Evolutionary conservation across 2,329 filamentous ascomycete genomes (phyloP).

Genomic region (Trichoderma simmonsii): DNA sequence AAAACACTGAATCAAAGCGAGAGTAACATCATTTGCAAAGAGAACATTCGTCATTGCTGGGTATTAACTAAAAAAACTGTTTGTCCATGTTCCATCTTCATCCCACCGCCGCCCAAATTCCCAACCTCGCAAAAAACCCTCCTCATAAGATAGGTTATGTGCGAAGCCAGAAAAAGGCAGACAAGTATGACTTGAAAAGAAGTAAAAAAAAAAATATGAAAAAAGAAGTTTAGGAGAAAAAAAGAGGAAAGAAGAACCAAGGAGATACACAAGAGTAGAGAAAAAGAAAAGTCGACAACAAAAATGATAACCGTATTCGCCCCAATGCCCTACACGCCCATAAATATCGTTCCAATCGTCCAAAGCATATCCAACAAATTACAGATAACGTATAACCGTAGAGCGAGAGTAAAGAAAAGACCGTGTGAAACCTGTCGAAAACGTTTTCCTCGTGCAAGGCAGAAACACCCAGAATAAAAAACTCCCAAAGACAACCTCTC

Average conservation of each 20-base stretch:
- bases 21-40: background rate
- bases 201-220: background rate
- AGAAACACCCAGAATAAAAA: background rate
- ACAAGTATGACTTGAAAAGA: background rate
- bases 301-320: background rate
- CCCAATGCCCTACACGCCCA: constrained; percentile 5
- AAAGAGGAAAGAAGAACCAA: background rate
- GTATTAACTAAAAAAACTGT: background rate
- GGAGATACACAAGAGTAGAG: background rate
- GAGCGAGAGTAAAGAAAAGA: constrained; percentile 2
- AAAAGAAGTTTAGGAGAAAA: background rate
- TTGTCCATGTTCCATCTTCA: background rate
- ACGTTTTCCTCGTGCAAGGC: background rate
- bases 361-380: background rate
- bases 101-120: background rate
- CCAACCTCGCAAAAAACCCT: background rate
- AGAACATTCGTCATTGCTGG: constrained; percentile 10
- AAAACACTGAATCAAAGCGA: background rate
- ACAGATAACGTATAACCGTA: constrained; percentile 1
- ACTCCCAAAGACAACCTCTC: background rate
- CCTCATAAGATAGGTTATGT: no score
- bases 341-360: constrained; percentile 8
- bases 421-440: constrained; percentile 17
- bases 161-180: background rate
- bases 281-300: background rate